Percentiles rank a stretch among this genome's conserved stretches.
Evolutionary conservation across 1,284 basidiomycete genomes (phyloP).

Genomic region (Phylloporus sp.): DNA sequence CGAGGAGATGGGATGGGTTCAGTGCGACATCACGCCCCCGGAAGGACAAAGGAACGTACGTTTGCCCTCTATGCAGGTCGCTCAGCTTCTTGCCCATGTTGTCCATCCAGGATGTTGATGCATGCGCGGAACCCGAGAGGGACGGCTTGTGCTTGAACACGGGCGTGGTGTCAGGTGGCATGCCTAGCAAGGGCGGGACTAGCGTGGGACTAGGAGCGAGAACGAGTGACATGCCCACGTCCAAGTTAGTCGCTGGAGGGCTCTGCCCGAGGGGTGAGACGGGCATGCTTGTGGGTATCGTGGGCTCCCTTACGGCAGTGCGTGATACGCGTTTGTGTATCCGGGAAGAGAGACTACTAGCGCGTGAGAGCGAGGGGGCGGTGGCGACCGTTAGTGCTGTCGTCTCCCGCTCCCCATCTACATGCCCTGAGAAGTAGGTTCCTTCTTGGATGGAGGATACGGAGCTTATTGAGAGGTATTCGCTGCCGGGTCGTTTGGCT

Average conservation of each 20-base stretch:
- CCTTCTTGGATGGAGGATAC: conserved; percentile 23
- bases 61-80: conserved; percentile 54
- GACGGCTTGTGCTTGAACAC: background rate
- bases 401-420: background rate
- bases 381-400: background rate
- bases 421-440: background rate
- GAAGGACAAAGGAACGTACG: conserved; percentile 40
- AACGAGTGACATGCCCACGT: conserved; percentile 14
- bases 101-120: conserved; percentile 48
- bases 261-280: background rate
- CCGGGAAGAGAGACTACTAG: conserved; percentile 19
- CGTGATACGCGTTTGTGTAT: conserved; percentile 24
- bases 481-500: background rate
- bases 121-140: background rate
- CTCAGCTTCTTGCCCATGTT: conserved; percentile 64
- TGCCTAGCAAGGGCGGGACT: background rate
- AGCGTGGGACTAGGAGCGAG: conserved; percentile 12
- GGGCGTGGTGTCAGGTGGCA: background rate
- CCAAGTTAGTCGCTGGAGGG: conserved; percentile 2
- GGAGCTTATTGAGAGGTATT: conserved; percentile 20
- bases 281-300: background rate
- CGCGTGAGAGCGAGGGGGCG: conserved; percentile 17
- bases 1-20: no score
- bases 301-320: background rate
- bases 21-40: no score